phyloP scores from a whole-genome alignment of 257 asterid species.

The Rauvolfia tetraphylla region DNA sequence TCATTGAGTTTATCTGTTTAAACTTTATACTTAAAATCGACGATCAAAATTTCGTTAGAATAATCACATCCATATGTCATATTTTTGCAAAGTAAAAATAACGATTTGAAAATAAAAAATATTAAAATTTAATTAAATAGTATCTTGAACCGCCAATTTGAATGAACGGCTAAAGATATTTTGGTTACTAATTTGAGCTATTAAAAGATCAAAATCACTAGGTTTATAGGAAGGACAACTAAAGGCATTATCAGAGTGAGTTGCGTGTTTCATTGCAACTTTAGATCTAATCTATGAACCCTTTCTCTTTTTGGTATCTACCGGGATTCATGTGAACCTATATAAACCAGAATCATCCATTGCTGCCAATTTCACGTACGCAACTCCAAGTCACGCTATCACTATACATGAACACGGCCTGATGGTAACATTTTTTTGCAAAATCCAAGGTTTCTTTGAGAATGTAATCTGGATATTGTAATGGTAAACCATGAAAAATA shows the following conservation, averaged over 20 bases:
- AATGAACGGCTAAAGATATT: background rate
- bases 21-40: too few relatives aligned
- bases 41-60: too few relatives aligned
- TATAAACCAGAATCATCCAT: background rate
- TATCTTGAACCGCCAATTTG: too few relatives aligned
- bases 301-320: background rate
- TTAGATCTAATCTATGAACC: constrained; percentile 3
- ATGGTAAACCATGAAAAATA: background rate
- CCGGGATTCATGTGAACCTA: constrained; percentile 41
- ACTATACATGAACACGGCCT: constrained; percentile 1
- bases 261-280: constrained; percentile 29
- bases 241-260: background rate
- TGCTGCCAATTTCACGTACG: constrained; percentile 24
- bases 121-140: too few relatives aligned
- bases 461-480: background rate
- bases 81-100: too few relatives aligned
- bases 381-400: constrained; percentile 7
- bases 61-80: too few relatives aligned
- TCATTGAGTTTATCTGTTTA: too few relatives aligned
- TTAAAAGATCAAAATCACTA: constrained; percentile 7
- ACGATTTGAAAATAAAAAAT: too few relatives aligned
- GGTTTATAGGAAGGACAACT: background rate
- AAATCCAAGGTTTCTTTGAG: background rate
- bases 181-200: background rate
- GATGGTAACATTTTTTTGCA: constrained; percentile 3